These are phyloP conservation scores for Adansonia grandidieri DNA, from an alignment of 441 rosid genomes.

Conservation along the genomic window DNA sequence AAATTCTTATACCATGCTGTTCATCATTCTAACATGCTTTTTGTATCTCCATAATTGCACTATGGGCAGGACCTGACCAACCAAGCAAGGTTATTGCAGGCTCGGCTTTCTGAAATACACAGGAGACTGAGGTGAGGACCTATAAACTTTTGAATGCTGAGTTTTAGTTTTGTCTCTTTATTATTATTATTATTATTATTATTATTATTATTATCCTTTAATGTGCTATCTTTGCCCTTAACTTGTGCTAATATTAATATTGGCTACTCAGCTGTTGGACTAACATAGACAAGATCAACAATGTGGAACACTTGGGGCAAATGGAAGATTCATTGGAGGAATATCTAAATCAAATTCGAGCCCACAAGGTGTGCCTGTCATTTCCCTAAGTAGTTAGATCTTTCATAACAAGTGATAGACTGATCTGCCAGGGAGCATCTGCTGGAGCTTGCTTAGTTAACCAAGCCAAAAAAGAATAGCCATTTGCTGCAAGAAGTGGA, in stretches of 20 bases:
- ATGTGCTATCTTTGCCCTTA: neutral
- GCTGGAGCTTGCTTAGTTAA: slow-evolving; percentile 8
- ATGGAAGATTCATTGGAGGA: slow-evolving; percentile 67
- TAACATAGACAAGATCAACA: slow-evolving; percentile 51
- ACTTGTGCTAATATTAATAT: slow-evolving; percentile 15
- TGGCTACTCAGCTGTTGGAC: slow-evolving; percentile 61
- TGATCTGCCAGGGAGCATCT: neutral
- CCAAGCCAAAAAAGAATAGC: neutral
- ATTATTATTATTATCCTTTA: neutral
- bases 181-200: no score
- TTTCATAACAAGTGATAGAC: neutral
- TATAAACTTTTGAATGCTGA: slow-evolving; percentile 8
- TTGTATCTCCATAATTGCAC: slow-evolving; percentile 20
- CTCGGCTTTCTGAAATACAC: slow-evolving; percentile 59
- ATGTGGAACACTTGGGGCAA: slow-evolving; percentile 57
- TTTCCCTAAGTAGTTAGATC: neutral
- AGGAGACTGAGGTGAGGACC: slow-evolving; percentile 64
- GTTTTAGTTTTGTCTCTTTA: neutral
- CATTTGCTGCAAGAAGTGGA: neutral
- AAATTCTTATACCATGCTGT: neutral
- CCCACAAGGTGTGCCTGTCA: slow-evolving; percentile 56
- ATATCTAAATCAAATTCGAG: slow-evolving; percentile 54
- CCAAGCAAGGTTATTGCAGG: slow-evolving; percentile 56
- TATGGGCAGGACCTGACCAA: slow-evolving; percentile 55
- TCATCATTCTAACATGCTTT: slow-evolving; percentile 26